These are phyloP conservation scores for Sherardia arvensis DNA, from an alignment of 257 asterid genomes.

Conservation along the genomic window DNA sequence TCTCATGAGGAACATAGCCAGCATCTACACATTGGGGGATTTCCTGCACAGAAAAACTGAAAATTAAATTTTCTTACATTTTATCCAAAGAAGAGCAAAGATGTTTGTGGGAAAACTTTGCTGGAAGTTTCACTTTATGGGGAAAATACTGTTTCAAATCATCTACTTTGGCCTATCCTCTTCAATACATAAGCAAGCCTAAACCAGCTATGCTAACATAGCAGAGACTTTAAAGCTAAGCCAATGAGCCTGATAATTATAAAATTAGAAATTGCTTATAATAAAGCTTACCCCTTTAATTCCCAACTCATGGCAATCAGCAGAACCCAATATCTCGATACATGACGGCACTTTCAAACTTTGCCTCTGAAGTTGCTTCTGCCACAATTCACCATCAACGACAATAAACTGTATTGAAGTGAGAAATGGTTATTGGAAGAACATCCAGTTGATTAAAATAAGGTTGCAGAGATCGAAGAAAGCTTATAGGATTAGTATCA, in stretches of 20 bases:
- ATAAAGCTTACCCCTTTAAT: conserved; percentile 52
- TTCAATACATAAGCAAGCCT: neutral
- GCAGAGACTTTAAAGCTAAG: neutral
- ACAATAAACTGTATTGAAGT: conserved; percentile 36
- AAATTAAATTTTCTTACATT: neutral
- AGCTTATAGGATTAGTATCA: conserved; percentile 4
- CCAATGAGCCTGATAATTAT: neutral
- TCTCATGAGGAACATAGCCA: conserved; percentile 41
- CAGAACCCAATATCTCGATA: conserved; percentile 35
- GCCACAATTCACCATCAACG: conserved; percentile 37
- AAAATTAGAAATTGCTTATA: conserved; percentile 1
- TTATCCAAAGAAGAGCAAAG: neutral
- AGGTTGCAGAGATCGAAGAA: neutral
- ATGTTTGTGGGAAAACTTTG: neutral
- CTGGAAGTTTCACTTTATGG: neutral
- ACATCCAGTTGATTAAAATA: neutral
- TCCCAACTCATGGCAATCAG: conserved; percentile 27
- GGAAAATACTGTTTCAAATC: neutral
- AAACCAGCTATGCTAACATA: too few relatives aligned
- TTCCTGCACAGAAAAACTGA: conserved; percentile 27
- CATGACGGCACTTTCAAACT: conserved; percentile 38
- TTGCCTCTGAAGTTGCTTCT: conserved; percentile 20
- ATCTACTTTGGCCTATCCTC: neutral
- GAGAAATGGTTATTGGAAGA: neutral
- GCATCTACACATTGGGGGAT: conserved; percentile 31